Percentiles rank a stretch among this genome's conserved stretches.
Evolutionary conservation across 768 basidiomycete species (phyloP).

Genomic region (Fomitopsis pulvina): DNA sequence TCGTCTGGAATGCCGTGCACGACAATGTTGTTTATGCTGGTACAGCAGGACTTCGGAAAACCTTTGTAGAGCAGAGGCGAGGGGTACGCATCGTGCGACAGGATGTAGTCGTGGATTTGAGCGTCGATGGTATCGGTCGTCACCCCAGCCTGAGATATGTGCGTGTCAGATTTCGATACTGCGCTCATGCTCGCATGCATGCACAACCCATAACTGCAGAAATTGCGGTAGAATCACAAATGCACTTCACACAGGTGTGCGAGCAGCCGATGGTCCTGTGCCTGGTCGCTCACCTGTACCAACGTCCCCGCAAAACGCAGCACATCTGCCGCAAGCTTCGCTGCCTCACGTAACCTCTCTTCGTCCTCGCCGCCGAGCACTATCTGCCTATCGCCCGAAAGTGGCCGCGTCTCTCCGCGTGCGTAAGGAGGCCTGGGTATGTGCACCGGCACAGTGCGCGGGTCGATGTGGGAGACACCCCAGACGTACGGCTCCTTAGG

Average conservation of each 20-base stretch:
- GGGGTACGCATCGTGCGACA: slow-evolving; percentile 71
- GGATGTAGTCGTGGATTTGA: slow-evolving; percentile 64
- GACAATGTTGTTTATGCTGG: slow-evolving; percentile 84
- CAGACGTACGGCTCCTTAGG: slow-evolving; percentile 59
- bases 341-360: slow-evolving; percentile 13
- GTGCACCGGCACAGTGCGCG: slow-evolving; percentile 46
- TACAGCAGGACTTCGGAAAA: slow-evolving; percentile 76
- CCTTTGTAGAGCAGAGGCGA: slow-evolving; percentile 75
- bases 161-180: not conserved
- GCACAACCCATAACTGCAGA: too few relatives aligned
- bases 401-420: not conserved
- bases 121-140: slow-evolving; percentile 76
- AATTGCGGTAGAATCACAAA: not conserved
- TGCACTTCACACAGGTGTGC: not conserved
- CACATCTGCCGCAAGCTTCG: slow-evolving; percentile 14
- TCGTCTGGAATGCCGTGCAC: slow-evolving; percentile 89
- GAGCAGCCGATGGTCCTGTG: too few relatives aligned
- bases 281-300: slow-evolving; percentile 17
- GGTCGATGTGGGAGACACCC: slow-evolving; percentile 55
- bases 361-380: slow-evolving; percentile 2
- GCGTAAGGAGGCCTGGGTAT: slow-evolving; percentile 58
- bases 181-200: too few relatives aligned
- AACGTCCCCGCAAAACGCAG: slow-evolving; percentile 17
- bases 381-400: slow-evolving; percentile 1
- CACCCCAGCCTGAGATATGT: slow-evolving; percentile 43